These are phyloP conservation scores for Mortierella sp. DNA, from an alignment of 371 early-diverging fungal species.

Conservation along the genomic window DNA sequence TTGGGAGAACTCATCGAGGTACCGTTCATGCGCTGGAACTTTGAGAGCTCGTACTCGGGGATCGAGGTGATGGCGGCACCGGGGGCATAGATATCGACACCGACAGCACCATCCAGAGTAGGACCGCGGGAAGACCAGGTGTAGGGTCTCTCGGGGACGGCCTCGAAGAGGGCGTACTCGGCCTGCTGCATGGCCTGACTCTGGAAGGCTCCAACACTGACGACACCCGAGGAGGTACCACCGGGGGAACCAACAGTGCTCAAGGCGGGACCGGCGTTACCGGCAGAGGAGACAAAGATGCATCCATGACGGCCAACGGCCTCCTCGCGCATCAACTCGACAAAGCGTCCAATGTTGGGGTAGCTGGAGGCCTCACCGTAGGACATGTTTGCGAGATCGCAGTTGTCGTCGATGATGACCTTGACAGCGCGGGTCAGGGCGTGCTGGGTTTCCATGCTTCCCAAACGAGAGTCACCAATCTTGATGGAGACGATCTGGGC, in stretches of 20 bases:
- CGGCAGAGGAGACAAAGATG: slow-evolving; percentile 91
- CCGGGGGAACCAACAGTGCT: slow-evolving; percentile 92
- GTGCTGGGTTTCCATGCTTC: slow-evolving; percentile 89
- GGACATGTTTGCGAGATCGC: slow-evolving; percentile 96
- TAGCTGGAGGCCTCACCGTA: slow-evolving; percentile 89
- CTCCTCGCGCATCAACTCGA: slow-evolving; percentile 83
- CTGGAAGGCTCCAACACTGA: slow-evolving; percentile 93
- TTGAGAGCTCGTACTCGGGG: slow-evolving; percentile 87
- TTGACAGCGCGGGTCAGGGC: slow-evolving; percentile 89
- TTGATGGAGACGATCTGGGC: slow-evolving; percentile 94
- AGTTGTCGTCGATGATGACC: slow-evolving; percentile 81
- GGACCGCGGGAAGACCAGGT: slow-evolving; percentile 96
- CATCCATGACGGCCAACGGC: slow-evolving; percentile 86
- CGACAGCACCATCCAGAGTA: slow-evolving; percentile 86
- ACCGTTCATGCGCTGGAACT: slow-evolving; percentile 90
- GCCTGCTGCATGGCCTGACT: slow-evolving; percentile 89
- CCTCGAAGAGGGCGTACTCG: slow-evolving; percentile 87
- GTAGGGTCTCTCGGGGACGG: slow-evolving; percentile 82
- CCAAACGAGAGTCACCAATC: slow-evolving; percentile 92
- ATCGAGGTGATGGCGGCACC: slow-evolving; percentile 95
- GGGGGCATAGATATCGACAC: slow-evolving; percentile 90
- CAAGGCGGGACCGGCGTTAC: slow-evolving; percentile 93
- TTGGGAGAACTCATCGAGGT: slow-evolving; percentile 95
- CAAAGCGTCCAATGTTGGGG: slow-evolving; percentile 85
- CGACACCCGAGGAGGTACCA: slow-evolving; percentile 73